phyloP scores from a whole-genome alignment of 2,329 filamentous ascomycete species.

The Ophiostoma tasmaniense region DNA sequence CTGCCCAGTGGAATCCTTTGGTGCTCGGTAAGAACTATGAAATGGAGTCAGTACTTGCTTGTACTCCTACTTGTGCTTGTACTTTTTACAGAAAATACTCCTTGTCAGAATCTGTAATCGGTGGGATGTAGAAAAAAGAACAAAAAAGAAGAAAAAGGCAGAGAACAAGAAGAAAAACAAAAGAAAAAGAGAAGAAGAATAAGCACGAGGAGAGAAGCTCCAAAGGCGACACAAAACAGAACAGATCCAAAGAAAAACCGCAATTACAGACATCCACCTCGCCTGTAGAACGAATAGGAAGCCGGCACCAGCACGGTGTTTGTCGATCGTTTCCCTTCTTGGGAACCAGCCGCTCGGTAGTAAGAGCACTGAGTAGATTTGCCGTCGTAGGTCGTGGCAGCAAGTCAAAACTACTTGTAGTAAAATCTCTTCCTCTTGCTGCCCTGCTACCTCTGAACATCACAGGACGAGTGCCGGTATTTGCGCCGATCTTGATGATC shows the following conservation, averaged over 20 bases:
- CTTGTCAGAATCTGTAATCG: neutral
- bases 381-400: neutral
- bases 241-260: neutral
- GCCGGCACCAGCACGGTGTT: neutral
- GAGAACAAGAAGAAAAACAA: neutral
- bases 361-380: no score
- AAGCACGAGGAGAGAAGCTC: neutral
- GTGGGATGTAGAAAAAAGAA: neutral
- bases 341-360: constrained; percentile 16
- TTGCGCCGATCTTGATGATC: constrained; percentile 3
- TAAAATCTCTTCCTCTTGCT: no score
- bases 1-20: no score
- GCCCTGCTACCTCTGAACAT: no score
- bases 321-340: constrained; percentile 10
- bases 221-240: neutral
- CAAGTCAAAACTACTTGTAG: no score
- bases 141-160: neutral
- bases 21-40: no score
- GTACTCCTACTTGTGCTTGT: neutral
- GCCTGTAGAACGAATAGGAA: neutral
- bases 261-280: neutral
- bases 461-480: neutral
- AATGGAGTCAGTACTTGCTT: neutral
- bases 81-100: no score
- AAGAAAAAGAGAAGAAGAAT: neutral